Evolutionary conservation across 1,284 basidiomycete species (phyloP).

Genomic region (Cryptococcus hybrid): DNA sequence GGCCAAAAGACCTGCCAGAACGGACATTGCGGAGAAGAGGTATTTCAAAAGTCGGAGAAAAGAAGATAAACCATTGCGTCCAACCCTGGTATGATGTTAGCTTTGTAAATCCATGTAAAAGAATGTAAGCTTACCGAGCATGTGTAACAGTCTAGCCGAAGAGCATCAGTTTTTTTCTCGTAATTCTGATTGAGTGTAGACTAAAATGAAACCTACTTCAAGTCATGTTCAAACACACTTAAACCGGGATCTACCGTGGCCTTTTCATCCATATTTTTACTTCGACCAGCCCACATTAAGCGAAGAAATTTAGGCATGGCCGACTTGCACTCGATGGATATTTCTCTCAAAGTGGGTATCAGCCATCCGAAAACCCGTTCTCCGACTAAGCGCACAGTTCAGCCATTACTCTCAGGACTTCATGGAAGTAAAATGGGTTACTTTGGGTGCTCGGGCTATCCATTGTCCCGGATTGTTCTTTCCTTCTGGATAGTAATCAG

Average conservation of each 20-base stretch:
- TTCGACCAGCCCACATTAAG: not conserved
- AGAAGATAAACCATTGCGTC: conserved; percentile 91
- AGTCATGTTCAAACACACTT: too few relatives aligned
- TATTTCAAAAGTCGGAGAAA: conserved; percentile 66
- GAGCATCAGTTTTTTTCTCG: too few relatives aligned
- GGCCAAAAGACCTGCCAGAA: conserved; percentile 26
- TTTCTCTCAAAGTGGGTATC: conserved; percentile 12
- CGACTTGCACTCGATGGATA: conserved; percentile 9
- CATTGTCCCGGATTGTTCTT: conserved; percentile 12
- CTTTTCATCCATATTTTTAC: not conserved
- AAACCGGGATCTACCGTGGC: too few relatives aligned
- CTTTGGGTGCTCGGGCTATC: conserved; percentile 13
- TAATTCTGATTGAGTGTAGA: too few relatives aligned
- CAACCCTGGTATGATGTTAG: conserved; percentile 53
- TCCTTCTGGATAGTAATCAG: conserved; percentile 8
- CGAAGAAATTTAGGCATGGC: conserved; percentile 1
- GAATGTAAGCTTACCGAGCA: too few relatives aligned
- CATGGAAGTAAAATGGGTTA: not conserved
- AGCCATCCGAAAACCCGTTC: conserved; percentile 17
- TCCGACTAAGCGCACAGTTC: conserved; percentile 2
- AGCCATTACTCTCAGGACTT: not conserved
- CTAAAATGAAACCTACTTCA: too few relatives aligned
- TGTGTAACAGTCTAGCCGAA: too few relatives aligned
- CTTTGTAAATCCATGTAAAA: too few relatives aligned
- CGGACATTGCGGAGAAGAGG: conserved; percentile 49